Base-by-base conservation (phyloP, 225 moss, liverwort and hornwort species). In the Physcomitrium patens region DNA sequence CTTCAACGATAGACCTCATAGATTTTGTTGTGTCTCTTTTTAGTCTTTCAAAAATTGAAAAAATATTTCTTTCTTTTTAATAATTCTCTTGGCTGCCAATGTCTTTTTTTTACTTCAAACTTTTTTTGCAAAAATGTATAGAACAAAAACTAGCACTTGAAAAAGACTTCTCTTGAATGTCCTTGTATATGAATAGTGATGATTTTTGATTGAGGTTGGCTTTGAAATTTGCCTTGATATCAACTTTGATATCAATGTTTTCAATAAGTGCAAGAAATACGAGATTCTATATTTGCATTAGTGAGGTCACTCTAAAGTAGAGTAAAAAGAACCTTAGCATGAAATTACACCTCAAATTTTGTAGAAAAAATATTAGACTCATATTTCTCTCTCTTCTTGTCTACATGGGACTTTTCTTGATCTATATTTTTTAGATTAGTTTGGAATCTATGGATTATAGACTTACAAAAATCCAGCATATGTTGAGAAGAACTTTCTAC, bases 401-500 rank as follows among this genome's bases (percentile, higher is more conserved):
- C 73, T 15, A 45, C n/a, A n/a, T n/a, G 44, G 62, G 60, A 5
- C 1, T 27, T 43, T 19, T 28, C 79, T 50, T 60, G 67, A 23
- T 9, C 7, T 12, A 63, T 53, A 22, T 57, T n/a, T n/a, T n/a
- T 53, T 20, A 80, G 44, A 63, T 76, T 60, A 15, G 67, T 63
- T 65, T 80, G 75, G 70, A 75, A 80, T 7, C 80, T 60, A 65
- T 76, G 65, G 60, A 67, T 60, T 58, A 71, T 51, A 49, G 80
- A 76, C 76, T 80, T 76, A 43, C 66, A 45, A n/a, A 71, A 70
- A 9, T 71, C 70, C 66, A 76, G 54, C 4, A 76, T 41, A 47
- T 48, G 64, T 59, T 61, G 67, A 6, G 60, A 62, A 55, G 77
- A 62, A 41, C 41, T 47, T 28, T 74, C 82, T 17, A 57, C 58